Conservation (phyloP, 2,329 filamentous ascomycete species). For the Aspergillus sp. region DNA sequence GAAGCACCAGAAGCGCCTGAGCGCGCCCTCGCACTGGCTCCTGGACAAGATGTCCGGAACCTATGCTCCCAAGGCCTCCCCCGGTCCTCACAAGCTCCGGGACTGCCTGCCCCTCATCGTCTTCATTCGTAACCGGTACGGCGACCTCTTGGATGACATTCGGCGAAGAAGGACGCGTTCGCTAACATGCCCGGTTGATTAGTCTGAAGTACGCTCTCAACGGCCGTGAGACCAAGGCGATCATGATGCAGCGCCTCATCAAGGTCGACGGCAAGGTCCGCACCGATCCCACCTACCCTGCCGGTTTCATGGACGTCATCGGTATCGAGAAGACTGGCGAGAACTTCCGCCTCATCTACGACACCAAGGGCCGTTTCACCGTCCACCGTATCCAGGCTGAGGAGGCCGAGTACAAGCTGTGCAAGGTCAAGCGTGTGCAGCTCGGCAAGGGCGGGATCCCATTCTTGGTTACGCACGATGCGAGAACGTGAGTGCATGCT, state of each 20-base stretch:
- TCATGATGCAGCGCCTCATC: slow-evolving; percentile 99
- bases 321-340: slow-evolving; percentile 99
- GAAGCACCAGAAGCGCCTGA: slow-evolving; percentile 99
- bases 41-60: slow-evolving; percentile 98
- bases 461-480: slow-evolving; percentile 99
- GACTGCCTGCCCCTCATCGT: slow-evolving; percentile 99
- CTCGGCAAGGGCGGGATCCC: slow-evolving; percentile 99
- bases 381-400: slow-evolving; percentile 98
- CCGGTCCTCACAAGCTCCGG: slow-evolving; percentile 98
- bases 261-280: slow-evolving; percentile 99
- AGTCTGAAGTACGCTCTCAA: slow-evolving; percentile 99
- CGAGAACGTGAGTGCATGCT: slow-evolving; percentile 92
- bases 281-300: slow-evolving; percentile 95
- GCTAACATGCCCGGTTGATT: slow-evolving; percentile 35
- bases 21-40: slow-evolving; percentile 98
- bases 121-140: slow-evolving; percentile 78
- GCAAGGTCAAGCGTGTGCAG: slow-evolving; percentile 99
- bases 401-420: slow-evolving; percentile 99
- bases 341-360: slow-evolving; percentile 99
- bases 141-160: slow-evolving; percentile 5
- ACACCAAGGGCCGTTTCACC: slow-evolving; percentile 99
- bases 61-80: slow-evolving; percentile 68
- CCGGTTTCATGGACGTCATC: slow-evolving; percentile 99
- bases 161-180: slow-evolving; percentile 6
- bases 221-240: slow-evolving; percentile 93